Conservation (phyloP, 2,329 filamentous ascomycete species). For the Diaporthe sp. region DNA sequence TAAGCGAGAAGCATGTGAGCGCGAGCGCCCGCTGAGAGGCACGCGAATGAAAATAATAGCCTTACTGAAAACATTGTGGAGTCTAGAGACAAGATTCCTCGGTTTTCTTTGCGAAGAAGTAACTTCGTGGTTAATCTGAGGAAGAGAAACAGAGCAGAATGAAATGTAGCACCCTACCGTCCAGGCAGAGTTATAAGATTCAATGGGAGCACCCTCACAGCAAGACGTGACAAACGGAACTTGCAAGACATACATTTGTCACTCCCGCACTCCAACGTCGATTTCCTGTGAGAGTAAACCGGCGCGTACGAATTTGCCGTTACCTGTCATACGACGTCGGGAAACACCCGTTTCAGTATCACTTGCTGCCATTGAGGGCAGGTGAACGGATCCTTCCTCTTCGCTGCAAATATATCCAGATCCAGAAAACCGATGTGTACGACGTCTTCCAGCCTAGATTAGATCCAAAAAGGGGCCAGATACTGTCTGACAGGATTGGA, state of each 20-base stretch:
- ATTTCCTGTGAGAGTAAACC: not conserved
- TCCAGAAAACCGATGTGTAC: not conserved
- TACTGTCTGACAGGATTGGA: conserved; percentile 2
- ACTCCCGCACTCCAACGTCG: not conserved
- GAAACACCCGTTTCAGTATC: conserved; percentile 26
- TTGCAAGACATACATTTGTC: not conserved
- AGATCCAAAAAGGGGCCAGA: not conserved
- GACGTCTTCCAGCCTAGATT: conserved; percentile 7
- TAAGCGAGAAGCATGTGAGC: conserved; percentile 31
- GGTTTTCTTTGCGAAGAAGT: not conserved
- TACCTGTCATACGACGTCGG: conserved; percentile 20
- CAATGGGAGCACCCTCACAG: not conserved
- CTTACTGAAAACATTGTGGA: not conserved
- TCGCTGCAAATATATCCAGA: conserved; percentile 22
- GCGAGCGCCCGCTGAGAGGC: not conserved
- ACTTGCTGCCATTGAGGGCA: conserved; percentile 4
- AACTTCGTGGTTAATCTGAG: not conserved
- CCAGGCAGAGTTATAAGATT: not conserved
- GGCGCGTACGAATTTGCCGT: conserved; percentile 7
- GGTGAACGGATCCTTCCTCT: not conserved
- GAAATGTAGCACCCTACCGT: not conserved
- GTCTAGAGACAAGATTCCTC: not conserved
- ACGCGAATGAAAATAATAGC: not conserved
- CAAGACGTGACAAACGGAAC: not conserved
- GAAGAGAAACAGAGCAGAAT: not conserved